Evolutionary conservation across 495 filamentous ascomycete species (phyloP).

Genomic region (Podospora pseudoanserina): DNA sequence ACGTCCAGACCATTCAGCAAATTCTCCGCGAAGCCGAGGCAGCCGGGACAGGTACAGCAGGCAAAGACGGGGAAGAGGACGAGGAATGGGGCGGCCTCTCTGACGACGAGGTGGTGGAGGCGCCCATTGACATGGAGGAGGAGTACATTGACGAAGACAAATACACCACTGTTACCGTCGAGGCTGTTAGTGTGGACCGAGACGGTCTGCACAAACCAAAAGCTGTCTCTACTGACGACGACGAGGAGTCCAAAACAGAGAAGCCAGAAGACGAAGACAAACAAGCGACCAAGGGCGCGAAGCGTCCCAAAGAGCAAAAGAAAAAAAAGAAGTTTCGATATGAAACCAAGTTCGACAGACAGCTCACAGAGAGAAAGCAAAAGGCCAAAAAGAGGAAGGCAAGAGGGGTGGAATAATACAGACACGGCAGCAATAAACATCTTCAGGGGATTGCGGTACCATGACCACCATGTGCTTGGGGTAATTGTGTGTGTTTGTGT

Average conservation of each 20-base stretch:
- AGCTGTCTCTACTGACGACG: slow-evolving; percentile 40
- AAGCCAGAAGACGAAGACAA: slow-evolving; percentile 30
- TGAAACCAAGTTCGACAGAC: slow-evolving; percentile 75
- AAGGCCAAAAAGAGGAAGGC: slow-evolving; percentile 53
- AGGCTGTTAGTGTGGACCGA: slow-evolving; percentile 78
- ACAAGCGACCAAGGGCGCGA: slow-evolving; percentile 29
- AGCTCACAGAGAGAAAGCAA: slow-evolving; percentile 62
- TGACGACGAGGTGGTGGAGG: slow-evolving; percentile 48
- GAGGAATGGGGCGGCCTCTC: slow-evolving; percentile 60
- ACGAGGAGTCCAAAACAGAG: slow-evolving; percentile 42
- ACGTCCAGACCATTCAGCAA: slow-evolving; percentile 67
- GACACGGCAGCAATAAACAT: not conserved
- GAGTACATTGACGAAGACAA: slow-evolving; percentile 96
- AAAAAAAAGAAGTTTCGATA: slow-evolving; percentile 95
- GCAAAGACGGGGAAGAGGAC: slow-evolving; percentile 30
- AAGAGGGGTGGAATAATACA: not conserved
- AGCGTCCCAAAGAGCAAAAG: slow-evolving; percentile 54
- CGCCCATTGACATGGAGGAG: slow-evolving; percentile 70
- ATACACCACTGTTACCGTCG: slow-evolving; percentile 89
- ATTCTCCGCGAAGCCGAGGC: slow-evolving; percentile 55
- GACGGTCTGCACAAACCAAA: slow-evolving; percentile 60
- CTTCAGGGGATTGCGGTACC: not conserved
- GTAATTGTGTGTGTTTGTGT: slow-evolving; percentile 12
- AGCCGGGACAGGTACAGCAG: slow-evolving; percentile 36
- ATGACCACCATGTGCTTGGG: not conserved